Conservation (phyloP, 2,329 filamentous ascomycete genomes). For the Xylariaceae sp. region DNA sequence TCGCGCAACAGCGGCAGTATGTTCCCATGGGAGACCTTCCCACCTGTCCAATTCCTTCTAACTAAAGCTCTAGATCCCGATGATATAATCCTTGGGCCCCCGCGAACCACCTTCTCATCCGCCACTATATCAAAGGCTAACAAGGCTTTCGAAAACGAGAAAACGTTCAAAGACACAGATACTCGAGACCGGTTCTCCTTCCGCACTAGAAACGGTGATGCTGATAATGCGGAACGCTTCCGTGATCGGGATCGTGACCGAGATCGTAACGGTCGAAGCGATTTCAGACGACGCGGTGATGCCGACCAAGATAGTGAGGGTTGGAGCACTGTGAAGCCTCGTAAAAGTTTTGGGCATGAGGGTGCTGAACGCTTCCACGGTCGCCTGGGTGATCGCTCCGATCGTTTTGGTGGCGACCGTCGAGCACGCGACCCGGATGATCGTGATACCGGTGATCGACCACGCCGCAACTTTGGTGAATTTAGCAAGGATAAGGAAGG, state of each 20-base stretch:
- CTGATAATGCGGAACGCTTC: conserved; percentile 43
- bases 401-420: conserved; percentile 45
- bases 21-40: conserved; percentile 32
- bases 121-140: conserved; percentile 58
- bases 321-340: conserved; percentile 74
- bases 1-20: conserved; percentile 61
- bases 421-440: conserved; percentile 47
- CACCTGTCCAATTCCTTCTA: conserved; percentile 30
- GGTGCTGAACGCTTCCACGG: conserved; percentile 72
- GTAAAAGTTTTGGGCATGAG: conserved; percentile 73
- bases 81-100: conserved; percentile 83
- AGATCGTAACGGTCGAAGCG: conserved; percentile 51
- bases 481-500: conserved; percentile 50
- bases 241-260: conserved; percentile 50
- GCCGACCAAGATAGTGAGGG: conserved; percentile 67
- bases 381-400: conserved; percentile 59
- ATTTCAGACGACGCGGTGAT: conserved; percentile 56
- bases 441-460: conserved; percentile 59
- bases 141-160: conserved; percentile 57
- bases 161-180: conserved; percentile 54
- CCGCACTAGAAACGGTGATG: conserved; percentile 54
- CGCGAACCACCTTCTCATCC: conserved; percentile 81
- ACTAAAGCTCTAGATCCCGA: conserved; percentile 62
- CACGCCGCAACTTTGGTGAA: conserved; percentile 53
- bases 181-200: conserved; percentile 63